Conservation (phyloP, 345 rosid species). For the Ailanthus altissimus region DNA sequence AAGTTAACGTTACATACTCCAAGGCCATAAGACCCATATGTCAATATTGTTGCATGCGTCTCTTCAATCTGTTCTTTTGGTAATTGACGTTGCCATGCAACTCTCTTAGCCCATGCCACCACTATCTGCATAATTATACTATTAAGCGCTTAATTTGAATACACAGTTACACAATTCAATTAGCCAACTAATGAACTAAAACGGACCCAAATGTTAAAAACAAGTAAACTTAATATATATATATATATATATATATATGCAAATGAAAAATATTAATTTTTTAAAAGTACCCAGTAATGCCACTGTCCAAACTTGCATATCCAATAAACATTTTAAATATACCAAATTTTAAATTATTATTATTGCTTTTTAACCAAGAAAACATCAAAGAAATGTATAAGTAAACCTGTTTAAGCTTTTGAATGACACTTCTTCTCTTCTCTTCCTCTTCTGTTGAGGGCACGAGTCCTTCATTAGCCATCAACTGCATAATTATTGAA, state of each 20-base stretch:
- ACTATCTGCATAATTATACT: conserved; percentile 36
- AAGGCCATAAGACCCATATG: conserved; percentile 64
- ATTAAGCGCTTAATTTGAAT: background rate
- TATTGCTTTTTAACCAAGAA: background rate
- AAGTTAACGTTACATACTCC: conserved; percentile 34
- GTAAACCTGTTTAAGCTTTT: conserved; percentile 38
- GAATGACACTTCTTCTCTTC: conserved; percentile 43
- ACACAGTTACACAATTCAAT: background rate
- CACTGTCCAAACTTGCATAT: background rate
- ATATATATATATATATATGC: no score
- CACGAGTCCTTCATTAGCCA: conserved; percentile 45
- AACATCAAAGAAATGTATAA: background rate
- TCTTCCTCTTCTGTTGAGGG: conserved; percentile 48
- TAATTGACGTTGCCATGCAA: conserved; percentile 54
- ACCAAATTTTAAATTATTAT: background rate
- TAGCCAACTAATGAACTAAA: background rate
- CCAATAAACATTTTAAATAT: background rate
- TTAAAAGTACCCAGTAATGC: background rate
- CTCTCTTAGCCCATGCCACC: conserved; percentile 47
- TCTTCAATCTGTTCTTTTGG: conserved; percentile 40
- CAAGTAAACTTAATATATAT: no score
- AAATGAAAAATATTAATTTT: background rate
- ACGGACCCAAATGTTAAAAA: background rate
- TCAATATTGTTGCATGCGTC: conserved; percentile 45
- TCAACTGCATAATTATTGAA: conserved; percentile 31